Evolutionary conservation across 768 basidiomycete species (phyloP), one percentile per base, ranked within the genome.

Genomic region (Brasilioporus rufonigricans): DNA sequence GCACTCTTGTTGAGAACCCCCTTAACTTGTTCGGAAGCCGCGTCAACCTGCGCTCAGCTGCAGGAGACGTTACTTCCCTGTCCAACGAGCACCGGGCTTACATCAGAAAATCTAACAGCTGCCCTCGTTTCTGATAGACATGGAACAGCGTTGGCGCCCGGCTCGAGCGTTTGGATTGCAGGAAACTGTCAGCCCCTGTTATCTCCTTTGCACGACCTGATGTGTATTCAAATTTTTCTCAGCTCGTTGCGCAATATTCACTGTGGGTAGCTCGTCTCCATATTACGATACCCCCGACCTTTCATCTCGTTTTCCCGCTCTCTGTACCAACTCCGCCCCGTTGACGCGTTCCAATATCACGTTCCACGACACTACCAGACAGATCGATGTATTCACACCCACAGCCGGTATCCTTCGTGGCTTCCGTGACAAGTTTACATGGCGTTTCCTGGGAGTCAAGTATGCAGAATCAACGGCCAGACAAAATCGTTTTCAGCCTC

Each of bases 321-420:
- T 66, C 14, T 65, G 60, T 41, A 58, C 56, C 18, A 65, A 68
- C 27, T 60, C 66, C 16, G 60, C 56, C 27, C 60, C 56, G 0
- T 35, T 67, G 39, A 55, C 57, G n/a, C 60, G 56, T 31, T 31
- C 29, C 29, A 31, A 31, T 11, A 11, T 31, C 6, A 31, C 29
- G 29, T 31, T 11, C 29, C 5, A 31, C 29, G 29, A 31, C 11
- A 62, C 33, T 8, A 36, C 65, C n/a, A n/a, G n/a, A n/a, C n/a
- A 64, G 36, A 59, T 57, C n/a, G 52, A 61, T 1, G 50, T 64
- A 10, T 44, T 29, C 2, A 61, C 65, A 26, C 48, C 52, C 5
- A 50, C 39, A 35, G 63, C 60, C 6, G 65, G 63, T 18, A 56
- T 58, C 26, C 51, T 60, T 6, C 50, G 52, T 32, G 65, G 57